phyloP scores from a whole-genome alignment of 2,329 filamentous ascomycete species.

The Xylariaceae sp. region DNA sequence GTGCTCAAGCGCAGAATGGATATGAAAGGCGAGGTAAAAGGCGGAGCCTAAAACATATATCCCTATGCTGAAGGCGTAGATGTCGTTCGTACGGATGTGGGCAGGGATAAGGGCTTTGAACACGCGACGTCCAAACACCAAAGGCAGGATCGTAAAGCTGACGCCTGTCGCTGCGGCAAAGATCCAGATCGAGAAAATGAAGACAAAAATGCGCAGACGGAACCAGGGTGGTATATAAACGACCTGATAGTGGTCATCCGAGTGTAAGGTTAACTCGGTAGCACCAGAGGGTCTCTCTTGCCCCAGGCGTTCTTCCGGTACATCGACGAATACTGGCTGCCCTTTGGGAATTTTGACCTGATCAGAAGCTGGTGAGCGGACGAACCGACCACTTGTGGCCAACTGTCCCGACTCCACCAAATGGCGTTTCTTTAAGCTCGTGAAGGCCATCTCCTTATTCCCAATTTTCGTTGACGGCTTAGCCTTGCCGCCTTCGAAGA shows the following conservation, averaged over 20 bases:
- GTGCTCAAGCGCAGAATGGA: constrained; percentile 38
- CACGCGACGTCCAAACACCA: constrained; percentile 78
- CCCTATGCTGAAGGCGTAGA: constrained; percentile 92
- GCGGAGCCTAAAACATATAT: constrained; percentile 74
- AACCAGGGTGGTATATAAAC: constrained; percentile 87
- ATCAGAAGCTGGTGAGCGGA: constrained; percentile 90
- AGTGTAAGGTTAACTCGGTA: constrained; percentile 48
- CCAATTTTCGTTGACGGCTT: constrained; percentile 40
- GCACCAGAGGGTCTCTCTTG: constrained; percentile 62
- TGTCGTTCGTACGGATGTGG: constrained; percentile 79
- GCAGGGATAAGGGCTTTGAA: constrained; percentile 71
- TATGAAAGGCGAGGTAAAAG: constrained; percentile 59
- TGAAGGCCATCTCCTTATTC: constrained; percentile 34
- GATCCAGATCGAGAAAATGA: constrained; percentile 87
- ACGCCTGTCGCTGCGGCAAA: constrained; percentile 89
- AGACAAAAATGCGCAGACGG: constrained; percentile 72
- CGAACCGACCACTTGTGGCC: constrained; percentile 73
- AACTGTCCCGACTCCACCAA: constrained; percentile 55
- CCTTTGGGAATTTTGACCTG: constrained; percentile 92
- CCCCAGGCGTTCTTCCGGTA: constrained; percentile 64
- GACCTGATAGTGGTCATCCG: constrained; percentile 61
- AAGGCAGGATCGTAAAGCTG: constrained; percentile 78
- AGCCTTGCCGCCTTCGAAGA: constrained; percentile 48
- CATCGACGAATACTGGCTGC: constrained; percentile 73
- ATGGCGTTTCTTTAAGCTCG: constrained; percentile 40